These are phyloP conservation scores for Leishmania guyanensis DNA, from an alignment of 208 protist genomes.

Conservation along the genomic window DNA sequence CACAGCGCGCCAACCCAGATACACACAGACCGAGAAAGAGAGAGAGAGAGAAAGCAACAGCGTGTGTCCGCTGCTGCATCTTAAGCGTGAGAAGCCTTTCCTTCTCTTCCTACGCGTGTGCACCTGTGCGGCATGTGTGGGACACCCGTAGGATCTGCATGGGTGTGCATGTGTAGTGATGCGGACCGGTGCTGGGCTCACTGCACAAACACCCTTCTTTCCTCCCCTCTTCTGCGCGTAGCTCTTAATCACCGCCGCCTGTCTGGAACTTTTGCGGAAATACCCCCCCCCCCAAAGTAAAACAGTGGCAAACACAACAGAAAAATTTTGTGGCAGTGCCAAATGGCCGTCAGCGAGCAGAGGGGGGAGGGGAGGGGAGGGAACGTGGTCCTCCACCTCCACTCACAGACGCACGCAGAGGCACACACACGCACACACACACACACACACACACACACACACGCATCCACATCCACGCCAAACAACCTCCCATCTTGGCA, in stretches of 20 bases:
- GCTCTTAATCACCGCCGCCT: background rate
- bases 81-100: too few relatives aligned
- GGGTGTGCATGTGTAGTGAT: background rate
- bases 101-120: too few relatives aligned
- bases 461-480: background rate
- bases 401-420: too few relatives aligned
- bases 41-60: background rate
- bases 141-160: background rate
- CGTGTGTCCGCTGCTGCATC: too few relatives aligned
- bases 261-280: too few relatives aligned
- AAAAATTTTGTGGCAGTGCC: too few relatives aligned
- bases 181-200: too few relatives aligned
- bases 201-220: too few relatives aligned
- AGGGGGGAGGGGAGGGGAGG: too few relatives aligned
- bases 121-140: background rate
- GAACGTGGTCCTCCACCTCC: too few relatives aligned
- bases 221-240: background rate
- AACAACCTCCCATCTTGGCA: too few relatives aligned
- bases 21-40: background rate
- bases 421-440: background rate
- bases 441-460: background rate
- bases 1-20: background rate
- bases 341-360: background rate
- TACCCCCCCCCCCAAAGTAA: too few relatives aligned
- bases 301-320: background rate